Evolutionary conservation across 148 eudicot species (phyloP), one percentile per base, ranked within the genome.

Genomic region (Tetragonia tetragonoides): DNA sequence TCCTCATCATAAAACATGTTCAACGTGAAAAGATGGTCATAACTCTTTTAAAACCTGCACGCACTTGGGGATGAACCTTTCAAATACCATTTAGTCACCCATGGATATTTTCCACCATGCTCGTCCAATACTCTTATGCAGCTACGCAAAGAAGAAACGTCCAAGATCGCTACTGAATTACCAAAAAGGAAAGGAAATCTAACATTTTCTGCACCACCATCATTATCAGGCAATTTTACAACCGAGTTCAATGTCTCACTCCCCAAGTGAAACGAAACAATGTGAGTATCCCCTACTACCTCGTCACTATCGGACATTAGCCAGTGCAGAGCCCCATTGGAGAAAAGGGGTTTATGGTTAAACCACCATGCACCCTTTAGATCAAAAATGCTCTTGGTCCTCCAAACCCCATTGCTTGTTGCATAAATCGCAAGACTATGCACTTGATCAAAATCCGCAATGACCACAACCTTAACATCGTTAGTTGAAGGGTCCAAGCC

Each of bases 281-380:
- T 59, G 23, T 28, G 34, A 28, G 34, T 28, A 28, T 28, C 34
- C 34, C 9, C 47, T 9, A 44, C 47, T 44, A 5, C 9, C 7
- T 44, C 9, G 9, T 9, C 47, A 44, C 47, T 44, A 69, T 23
- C 12, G 5, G 2, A 6, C 11, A 39, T 38, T 21, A 28, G 24
- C 73, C 73, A 70, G 7, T 47, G 51, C 73, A 70, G 6, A 23
- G 59, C 73, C 73, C 73, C 73, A 21, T 47, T 34, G 17, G 10
- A 47, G n/a, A 21, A 46, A 46, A 69, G 8, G 23, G 20, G 56
- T 16, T 49, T 49, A 10, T 14, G 10, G 14, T 10, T 49, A 14
- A 49, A 49, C 10, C 11, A 9, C 53, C 11, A 49, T 2, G 9
- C 2, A 9, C 53, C 62, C 23, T 59, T 59, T 59, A 18, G 62